phyloP scores from a whole-genome alignment of 345 rosid species.

The Raphanus sativus region DNA sequence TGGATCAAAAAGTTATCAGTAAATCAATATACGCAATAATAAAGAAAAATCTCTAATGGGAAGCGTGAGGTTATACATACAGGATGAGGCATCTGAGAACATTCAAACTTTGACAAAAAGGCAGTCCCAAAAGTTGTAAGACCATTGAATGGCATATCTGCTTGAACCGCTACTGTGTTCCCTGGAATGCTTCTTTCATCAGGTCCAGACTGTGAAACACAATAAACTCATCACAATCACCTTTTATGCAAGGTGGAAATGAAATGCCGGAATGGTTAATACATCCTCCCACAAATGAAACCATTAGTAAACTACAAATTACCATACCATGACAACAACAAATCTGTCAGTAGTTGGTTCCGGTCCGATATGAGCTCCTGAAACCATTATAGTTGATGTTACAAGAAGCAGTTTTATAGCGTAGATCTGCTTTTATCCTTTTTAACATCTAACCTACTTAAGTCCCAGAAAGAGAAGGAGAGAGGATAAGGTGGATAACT shows the following conservation, averaged over 20 bases:
- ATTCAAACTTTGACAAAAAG: slow-evolving; percentile 90
- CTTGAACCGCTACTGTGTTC: slow-evolving; percentile 90
- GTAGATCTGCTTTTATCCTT: not conserved
- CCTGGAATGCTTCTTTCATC: slow-evolving; percentile 99
- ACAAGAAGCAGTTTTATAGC: not conserved
- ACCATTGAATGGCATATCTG: slow-evolving; percentile 95
- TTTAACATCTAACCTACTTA: not conserved
- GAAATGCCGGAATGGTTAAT: not conserved
- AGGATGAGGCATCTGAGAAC: slow-evolving; percentile 97
- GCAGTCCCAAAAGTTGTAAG: slow-evolving; percentile 90
- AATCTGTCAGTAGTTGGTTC: slow-evolving; percentile 99
- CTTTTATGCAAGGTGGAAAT: slow-evolving; percentile 14
- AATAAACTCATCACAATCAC: slow-evolving; percentile 5
- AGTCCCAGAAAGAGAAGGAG: slow-evolving; percentile 1
- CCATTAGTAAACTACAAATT: not conserved
- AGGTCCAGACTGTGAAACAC: slow-evolving; percentile 63
- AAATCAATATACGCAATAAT: not conserved
- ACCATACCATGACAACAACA: slow-evolving; percentile 89
- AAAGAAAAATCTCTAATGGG: not conserved
- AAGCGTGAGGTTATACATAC: slow-evolving; percentile 44
- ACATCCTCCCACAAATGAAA: not conserved
- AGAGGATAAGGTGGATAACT: slow-evolving; percentile 21
- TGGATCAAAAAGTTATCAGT: slow-evolving; percentile 17
- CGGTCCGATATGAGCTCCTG: slow-evolving; percentile 99
- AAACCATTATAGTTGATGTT: slow-evolving; percentile 19